Evolutionary conservation across 352 stramenopile genomes (phyloP), one percentile per base, ranked within the genome.

Genomic region (Phytopythium ostracodes): DNA sequence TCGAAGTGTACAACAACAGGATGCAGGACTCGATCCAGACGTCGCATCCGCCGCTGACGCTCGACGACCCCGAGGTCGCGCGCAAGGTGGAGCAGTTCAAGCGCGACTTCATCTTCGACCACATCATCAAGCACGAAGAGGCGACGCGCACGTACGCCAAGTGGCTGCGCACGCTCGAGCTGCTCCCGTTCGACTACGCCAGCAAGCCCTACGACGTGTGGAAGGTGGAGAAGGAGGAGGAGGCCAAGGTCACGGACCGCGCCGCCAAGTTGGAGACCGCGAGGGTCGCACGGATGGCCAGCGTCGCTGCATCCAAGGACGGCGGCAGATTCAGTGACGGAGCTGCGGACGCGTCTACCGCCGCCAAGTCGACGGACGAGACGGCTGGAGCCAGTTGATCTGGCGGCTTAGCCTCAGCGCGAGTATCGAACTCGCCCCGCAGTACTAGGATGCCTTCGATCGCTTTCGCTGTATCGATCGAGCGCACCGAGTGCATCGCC

Each of bases 1-100:
- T 96, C 50, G 83, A 94, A 24, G 79, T 92, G 52, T 94, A 96
- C 76, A 96, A 94, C 71, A 71, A 77, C 60, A 88, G 89, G 57
- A 78, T 93, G 62, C 62, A 66, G 20, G 82, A 92, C 50, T 75
- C 74, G 38, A 84, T 89, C 40, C 79, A 91, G 67, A 81, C 76
- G 3, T 77, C 74, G 22, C 84, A 93, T 38, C 81, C 79, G n/a
- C 71, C 76, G 31, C 73, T 94, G 22, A 72, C 87, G 56, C 68
- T 95, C 25, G 76, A 78, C 10, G 80, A 94, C 24, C 56, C 76
- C 10, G 62, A 59, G 0, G 78, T 94, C 40, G 68, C 70, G 10
- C 67, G 63, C 4, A 64, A 66, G 0, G 80, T 96, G 0, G 86
- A 96, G 57, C 61, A 80, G 59, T 96, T 96, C 63, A 96, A 94